Evolutionary conservation across 2,329 filamentous ascomycete species (phyloP).

Genomic region (Fusarium bactridioides): DNA sequence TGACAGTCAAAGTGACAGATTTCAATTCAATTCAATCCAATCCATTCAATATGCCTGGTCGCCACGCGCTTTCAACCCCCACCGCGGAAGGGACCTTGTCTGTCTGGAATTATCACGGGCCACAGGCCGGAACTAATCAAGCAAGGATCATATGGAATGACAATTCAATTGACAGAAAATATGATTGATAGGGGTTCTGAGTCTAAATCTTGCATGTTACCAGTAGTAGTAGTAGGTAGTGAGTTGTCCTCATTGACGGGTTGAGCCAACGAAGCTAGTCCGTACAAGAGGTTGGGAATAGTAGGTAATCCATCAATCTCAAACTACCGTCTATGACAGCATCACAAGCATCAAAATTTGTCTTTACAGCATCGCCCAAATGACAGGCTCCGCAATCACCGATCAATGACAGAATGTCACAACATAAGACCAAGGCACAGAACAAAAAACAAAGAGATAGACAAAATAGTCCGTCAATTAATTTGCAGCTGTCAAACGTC

Average conservation of each 20-base stretch:
- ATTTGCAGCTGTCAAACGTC: neutral
- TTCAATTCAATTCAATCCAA: neutral
- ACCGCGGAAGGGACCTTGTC: slow-evolving; percentile 18
- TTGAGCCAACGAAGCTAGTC: slow-evolving; percentile 4
- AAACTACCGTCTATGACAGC: neutral
- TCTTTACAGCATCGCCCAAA: neutral
- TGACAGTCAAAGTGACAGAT: neutral
- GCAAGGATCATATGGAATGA: slow-evolving; percentile 33
- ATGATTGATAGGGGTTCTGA: slow-evolving; percentile 10
- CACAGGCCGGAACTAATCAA: slow-evolving; percentile 29
- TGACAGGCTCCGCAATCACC: neutral
- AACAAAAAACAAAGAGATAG: neutral
- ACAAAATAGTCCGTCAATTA: slow-evolving; percentile 11
- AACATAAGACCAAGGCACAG: neutral
- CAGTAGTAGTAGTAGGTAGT: neutral
- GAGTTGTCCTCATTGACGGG: slow-evolving; percentile 11
- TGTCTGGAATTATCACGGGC: neutral
- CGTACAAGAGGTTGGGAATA: slow-evolving; percentile 3
- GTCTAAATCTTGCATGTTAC: slow-evolving; percentile 13
- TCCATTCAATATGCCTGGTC: slow-evolving; percentile 2
- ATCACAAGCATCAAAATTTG: neutral
- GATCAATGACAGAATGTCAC: slow-evolving; percentile 5
- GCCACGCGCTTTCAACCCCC: slow-evolving; percentile 28
- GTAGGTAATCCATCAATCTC: slow-evolving; percentile 1
- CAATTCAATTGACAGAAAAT: slow-evolving; percentile 10